Base-by-base conservation (phyloP, 179 eudicot genomes). In the Corrigiola litoralis region DNA sequence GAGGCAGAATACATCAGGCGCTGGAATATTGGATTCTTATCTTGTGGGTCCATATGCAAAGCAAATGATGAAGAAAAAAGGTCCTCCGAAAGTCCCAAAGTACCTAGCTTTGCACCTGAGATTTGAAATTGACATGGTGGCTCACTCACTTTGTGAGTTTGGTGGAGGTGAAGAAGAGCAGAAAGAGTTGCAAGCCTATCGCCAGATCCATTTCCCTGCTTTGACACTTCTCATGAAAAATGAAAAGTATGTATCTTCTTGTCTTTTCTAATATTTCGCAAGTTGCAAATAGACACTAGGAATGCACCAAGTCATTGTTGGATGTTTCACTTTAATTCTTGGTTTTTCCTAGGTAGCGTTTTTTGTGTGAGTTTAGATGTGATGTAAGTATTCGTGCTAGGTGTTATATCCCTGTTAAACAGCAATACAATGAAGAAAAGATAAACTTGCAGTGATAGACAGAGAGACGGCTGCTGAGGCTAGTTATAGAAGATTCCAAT, bases 91-190 rank as follows among this genome's bases (percentile, higher is more conserved):
- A 77, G 75, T 38, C 56, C 80, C 88, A 47, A 82, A 79, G 69
- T 91, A 82, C 75, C 82, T 95, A 40, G 97, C 99, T 61, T 77
- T 95, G 63, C 99, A 95, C 78, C 75, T 95, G 72, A 87, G 99
- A 72, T 95, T 85, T 81, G 99, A 91, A 81, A 91, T 95, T 68
- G 99, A 95, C 78, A 95, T 95, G 99, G 97, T 84, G 70, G 97
- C 99, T 67, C 97, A 95, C 79, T 95, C 99, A 53, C 75, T 95
- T 27, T 95, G 99, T 65, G 86, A 91, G 50, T 95, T 88, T 81
- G 99, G 97, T 67, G 97, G 99, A 47, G 99, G 99, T 53, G 96
- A 86, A 71, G 90, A 82, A 61, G 99, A 95, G 80, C 81, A 59
- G 44, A 76, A 77, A 40, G 96, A 95, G 81, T 60, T 95, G 76